Evolutionary conservation across 352 stramenopile species (phyloP).

Genomic region (Phytopythium ostracodes): DNA sequence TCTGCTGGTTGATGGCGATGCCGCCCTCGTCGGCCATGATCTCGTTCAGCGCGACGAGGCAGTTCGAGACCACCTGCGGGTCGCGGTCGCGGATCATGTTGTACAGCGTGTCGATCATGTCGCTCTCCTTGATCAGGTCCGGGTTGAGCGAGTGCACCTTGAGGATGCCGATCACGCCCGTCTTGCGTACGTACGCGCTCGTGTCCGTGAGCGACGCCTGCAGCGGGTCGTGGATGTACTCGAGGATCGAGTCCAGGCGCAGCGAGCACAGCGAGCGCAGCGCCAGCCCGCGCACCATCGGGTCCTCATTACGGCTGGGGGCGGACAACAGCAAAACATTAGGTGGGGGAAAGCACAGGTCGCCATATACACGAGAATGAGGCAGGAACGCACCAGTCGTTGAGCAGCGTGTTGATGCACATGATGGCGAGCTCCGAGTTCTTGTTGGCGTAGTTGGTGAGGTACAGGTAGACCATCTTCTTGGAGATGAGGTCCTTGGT

Average conservation of each 20-base stretch:
- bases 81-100: conserved; percentile 99
- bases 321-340: conserved; percentile 1
- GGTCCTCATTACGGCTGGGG: conserved; percentile 93
- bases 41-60: conserved; percentile 97
- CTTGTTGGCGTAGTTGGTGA: conserved; percentile 98
- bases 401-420: conserved; percentile 99
- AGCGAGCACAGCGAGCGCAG: conserved; percentile 96
- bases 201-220: conserved; percentile 92
- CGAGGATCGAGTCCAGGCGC: conserved; percentile 95
- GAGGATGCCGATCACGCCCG: conserved; percentile 98
- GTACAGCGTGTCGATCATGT: conserved; percentile 98
- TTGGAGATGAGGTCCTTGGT: conserved; percentile 99
- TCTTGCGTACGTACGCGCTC: conserved; percentile 98
- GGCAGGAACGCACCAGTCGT: conserved; percentile 87
- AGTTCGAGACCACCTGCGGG: conserved; percentile 96
- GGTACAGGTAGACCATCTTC: conserved; percentile 99
- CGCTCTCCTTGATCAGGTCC: conserved; percentile 89
- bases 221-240: conserved; percentile 96
- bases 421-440: conserved; percentile 99
- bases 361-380: no score
- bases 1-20: conserved; percentile 96
- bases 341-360: not conserved
- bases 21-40: conserved; percentile 96
- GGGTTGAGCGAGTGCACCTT: conserved; percentile 95
- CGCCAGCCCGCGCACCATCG: conserved; percentile 97